A percentile compares a stretch with the other conserved stretches of the same genome.
Evolutionary conservation across 2,329 filamentous ascomycete genomes (phyloP).

Genomic region (Xylaria polymorpha): DNA sequence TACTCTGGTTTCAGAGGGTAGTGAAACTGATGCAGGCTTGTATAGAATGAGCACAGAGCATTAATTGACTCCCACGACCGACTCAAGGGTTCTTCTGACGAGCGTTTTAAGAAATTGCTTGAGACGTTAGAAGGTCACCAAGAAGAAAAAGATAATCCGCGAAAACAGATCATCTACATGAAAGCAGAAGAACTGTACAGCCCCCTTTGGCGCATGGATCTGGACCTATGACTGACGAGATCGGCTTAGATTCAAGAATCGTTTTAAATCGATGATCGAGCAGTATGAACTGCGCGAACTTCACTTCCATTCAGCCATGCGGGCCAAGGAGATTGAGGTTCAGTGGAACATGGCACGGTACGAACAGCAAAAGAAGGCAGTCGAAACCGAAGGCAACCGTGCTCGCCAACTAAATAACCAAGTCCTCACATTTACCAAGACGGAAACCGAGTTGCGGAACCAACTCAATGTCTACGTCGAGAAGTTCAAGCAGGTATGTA

Average conservation of each 20-base stretch:
- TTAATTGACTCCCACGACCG: constrained; percentile 87
- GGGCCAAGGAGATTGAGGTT: constrained; percentile 95
- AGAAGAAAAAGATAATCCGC: constrained; percentile 84
- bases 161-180: constrained; percentile 83
- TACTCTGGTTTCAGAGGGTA: constrained; percentile 12
- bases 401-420: constrained; percentile 89
- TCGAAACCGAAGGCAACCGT: constrained; percentile 82
- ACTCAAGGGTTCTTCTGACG: constrained; percentile 84
- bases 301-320: constrained; percentile 91
- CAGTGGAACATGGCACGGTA: constrained; percentile 89
- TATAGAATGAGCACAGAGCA: constrained; percentile 89
- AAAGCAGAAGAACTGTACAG: constrained; percentile 89
- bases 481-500: constrained; percentile 97
- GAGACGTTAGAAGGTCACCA: constrained; percentile 90
- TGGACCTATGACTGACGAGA: constrained; percentile 36
- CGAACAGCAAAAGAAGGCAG: constrained; percentile 89
- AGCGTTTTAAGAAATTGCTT: constrained; percentile 82
- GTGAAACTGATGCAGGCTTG: constrained; percentile 39
- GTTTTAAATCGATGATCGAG: constrained; percentile 95
- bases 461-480: constrained; percentile 99
- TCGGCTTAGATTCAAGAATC: constrained; percentile 78
- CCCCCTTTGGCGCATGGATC: neutral
- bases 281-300: constrained; percentile 96
- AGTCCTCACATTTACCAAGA: constrained; percentile 95
- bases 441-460: constrained; percentile 90